phyloP scores from a whole-genome alignment of 352 stramenopile genomes.

The Phytophthora pluvialis region DNA sequence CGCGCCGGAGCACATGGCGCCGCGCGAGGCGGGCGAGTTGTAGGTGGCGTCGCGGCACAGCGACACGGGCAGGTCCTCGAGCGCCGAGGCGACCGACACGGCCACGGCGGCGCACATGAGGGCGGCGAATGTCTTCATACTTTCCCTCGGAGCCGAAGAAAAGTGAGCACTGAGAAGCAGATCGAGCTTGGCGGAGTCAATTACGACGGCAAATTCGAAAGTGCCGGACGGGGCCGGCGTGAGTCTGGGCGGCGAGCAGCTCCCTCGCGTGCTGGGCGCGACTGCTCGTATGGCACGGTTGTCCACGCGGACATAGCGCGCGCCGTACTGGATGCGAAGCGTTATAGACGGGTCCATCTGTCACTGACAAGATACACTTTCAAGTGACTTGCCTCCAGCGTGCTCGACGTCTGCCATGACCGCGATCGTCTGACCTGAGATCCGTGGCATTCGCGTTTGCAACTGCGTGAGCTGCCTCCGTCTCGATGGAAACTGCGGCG shows the following conservation, averaged over 20 bases:
- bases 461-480: conserved; percentile 11
- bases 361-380: conserved; percentile 18
- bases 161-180: conserved; percentile 23
- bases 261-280: conserved; percentile 19
- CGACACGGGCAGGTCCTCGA: conserved; percentile 44
- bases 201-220: conserved; percentile 49
- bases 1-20: conserved; percentile 38
- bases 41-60: conserved; percentile 55
- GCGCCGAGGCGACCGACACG: conserved; percentile 28
- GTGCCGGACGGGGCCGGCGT: conserved; percentile 19
- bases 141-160: conserved; percentile 23
- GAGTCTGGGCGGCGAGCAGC: conserved; percentile 6
- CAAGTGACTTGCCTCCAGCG: conserved; percentile 10
- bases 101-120: conserved; percentile 42
- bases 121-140: conserved; percentile 47
- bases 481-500: conserved; percentile 21
- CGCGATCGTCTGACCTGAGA: not conserved
- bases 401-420: conserved; percentile 3
- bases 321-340: conserved; percentile 16
- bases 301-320: conserved; percentile 13
- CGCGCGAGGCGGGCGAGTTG: conserved; percentile 34
- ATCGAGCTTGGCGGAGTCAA: conserved; percentile 20
- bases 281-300: conserved; percentile 28
- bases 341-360: conserved; percentile 14
- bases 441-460: not conserved